Evolutionary conservation across 2,329 filamentous ascomycete species (phyloP), one percentile per base, ranked within the genome.

Genomic region (Ophiocordyceps camponoti-floridani): DNA sequence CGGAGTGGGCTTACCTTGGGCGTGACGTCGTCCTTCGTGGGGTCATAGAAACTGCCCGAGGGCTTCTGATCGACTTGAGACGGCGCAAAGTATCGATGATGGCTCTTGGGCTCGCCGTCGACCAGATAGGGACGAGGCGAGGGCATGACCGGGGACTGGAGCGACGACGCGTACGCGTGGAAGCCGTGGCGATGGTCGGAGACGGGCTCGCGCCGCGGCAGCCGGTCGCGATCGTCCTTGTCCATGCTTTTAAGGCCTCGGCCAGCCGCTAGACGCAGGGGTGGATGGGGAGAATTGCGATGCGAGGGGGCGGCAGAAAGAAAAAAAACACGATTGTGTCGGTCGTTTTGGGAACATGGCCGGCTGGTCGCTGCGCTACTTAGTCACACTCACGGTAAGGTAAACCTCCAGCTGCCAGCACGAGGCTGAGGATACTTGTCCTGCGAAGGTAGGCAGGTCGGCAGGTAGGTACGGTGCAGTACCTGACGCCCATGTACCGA

Each of bases 1-100:
- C 52, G 51, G 53, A 58, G 51, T 12, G 16, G 44, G 43, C 28
- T 28, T 44, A 70, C 67, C 67, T 71, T 70, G 56, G 66, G 62
- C 50, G 65, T 62, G 50, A 63, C 61, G 49, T 56, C 65, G 58
- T 74, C 70, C 40, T 66, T 70, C 40, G 67, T 66, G 14, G 70
- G 70, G 52, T 74, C 70, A 61, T 74, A 74, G 58, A 70, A 72
- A 56, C 66, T 65, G 53, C 68, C 60, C 46, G 61, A 57, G 14
- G 58, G 55, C 45, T 62, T 53, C 54, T 66, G 64, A 44, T 64
- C 63, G 55, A 37, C 60, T 65, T 42, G 54, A 46, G 18, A 18
- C 16, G 38, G 19, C 14, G 38, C 11, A 40, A 26, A 40, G 48
- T 54, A 51, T 35, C 52, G 56, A 43, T 52, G 56, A 42, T 56